Base-by-base conservation (phyloP, 2,329 filamentous ascomycete species). In the Cercospora sesami region DNA sequence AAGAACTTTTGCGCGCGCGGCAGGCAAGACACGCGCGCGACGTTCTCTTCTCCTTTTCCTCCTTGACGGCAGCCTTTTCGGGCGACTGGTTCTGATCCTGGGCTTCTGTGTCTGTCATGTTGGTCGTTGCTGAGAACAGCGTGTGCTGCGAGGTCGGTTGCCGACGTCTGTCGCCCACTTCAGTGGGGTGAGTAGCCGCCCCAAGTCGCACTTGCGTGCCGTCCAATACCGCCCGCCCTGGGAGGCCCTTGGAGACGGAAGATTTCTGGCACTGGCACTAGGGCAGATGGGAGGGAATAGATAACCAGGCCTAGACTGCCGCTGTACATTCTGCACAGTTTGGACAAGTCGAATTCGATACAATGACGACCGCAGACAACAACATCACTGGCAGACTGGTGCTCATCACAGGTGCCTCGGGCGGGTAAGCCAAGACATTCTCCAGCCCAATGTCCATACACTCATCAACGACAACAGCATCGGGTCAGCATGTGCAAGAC, bases 401-500 rank as follows among this genome's bases (percentile, higher is more conserved):
- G 57, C 80, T 89, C 14, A 84, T 89, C 62, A 89, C 86, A 0
- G 86, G 86, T 51, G 86, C 86, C 87, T 89, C 64, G 85, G 87
- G 70, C 28, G 70, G 70, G 69, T 67, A 31, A 59, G 69, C 60
- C n/a, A 63, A 33, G 18, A 26, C 12, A 53, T 30, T 16, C 18
- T n/a, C 14, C 10, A 9, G 2, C 7, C 12, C 48, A 23, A 39
- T 26, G 36, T 10, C 45, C 28, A 5, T 23, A 31, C 60, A 36
- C n/a, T 69, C 28, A 63, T 59, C 10, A 7, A 53, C 53, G 31
- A 45, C 5, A 18, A 31, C 60, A 71, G 86, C 84, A 88, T 89
- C 57, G 87, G 87, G 16, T 82, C 83, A 65, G 86, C 85, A 60
- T 86, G 85, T 71, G 86, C 87, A 30, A 80, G 80, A 64, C 82